Evolutionary conservation across 208 protist species (phyloP).

Genomic region (Porcisia hertigi): DNA sequence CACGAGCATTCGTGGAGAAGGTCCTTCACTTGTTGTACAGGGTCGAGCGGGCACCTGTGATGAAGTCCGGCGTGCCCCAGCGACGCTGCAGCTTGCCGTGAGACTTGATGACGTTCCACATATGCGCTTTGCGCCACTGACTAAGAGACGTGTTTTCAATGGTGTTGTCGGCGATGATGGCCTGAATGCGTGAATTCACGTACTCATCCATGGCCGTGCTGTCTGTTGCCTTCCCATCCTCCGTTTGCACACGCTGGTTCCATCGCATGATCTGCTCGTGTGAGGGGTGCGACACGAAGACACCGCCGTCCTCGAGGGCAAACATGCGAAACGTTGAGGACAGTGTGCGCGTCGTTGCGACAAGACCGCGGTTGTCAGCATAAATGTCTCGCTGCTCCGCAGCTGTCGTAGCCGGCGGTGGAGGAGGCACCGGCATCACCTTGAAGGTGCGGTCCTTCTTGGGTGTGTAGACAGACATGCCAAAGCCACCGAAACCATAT

Average conservation of each 20-base stretch:
- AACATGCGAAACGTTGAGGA: slow-evolving; percentile 87
- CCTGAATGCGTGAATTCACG: slow-evolving; percentile 84
- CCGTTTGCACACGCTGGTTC: slow-evolving; percentile 66
- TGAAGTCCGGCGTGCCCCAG: slow-evolving; percentile 74
- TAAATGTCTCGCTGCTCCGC: slow-evolving; percentile 14
- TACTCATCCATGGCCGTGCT: slow-evolving; percentile 80
- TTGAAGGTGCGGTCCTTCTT: slow-evolving; percentile 83
- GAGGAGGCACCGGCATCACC: slow-evolving; percentile 32
- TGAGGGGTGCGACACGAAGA: slow-evolving; percentile 81
- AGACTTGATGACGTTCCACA: slow-evolving; percentile 86
- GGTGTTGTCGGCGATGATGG: slow-evolving; percentile 90
- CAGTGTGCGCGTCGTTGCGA: slow-evolving; percentile 66
- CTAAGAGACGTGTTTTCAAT: slow-evolving; percentile 82
- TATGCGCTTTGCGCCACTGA: slow-evolving; percentile 82
- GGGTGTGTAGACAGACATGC: slow-evolving; percentile 86
- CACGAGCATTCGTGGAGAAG: not conserved
- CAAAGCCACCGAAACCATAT: slow-evolving; percentile 89
- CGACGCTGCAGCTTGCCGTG: slow-evolving; percentile 81
- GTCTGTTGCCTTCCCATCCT: slow-evolving; percentile 59
- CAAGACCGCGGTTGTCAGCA: slow-evolving; percentile 52
- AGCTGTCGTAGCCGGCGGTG: slow-evolving; percentile 3
- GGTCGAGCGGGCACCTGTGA: slow-evolving; percentile 66
- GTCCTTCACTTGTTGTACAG: slow-evolving; percentile 55
- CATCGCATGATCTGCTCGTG: slow-evolving; percentile 84
- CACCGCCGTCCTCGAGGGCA: slow-evolving; percentile 77